A percentile compares a stretch with the other conserved stretches of the same genome.
Evolutionary conservation across 2,329 filamentous ascomycete species (phyloP).

Genomic region (Alternaria atra): DNA sequence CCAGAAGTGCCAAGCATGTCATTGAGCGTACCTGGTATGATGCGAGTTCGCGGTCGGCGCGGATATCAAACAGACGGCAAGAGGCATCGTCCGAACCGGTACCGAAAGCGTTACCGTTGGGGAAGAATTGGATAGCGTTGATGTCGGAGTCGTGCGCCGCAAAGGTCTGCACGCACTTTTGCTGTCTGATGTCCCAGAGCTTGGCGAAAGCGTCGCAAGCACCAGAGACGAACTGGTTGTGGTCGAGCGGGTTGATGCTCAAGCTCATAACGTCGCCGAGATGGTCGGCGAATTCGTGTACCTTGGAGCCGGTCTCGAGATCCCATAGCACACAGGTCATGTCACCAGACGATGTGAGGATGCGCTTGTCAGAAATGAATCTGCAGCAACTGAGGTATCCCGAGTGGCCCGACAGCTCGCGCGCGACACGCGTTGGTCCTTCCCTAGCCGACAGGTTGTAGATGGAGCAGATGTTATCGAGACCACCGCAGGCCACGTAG

Average conservation of each 20-base stretch:
- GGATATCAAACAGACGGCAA: conserved; percentile 96
- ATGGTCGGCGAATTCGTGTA: conserved; percentile 98
- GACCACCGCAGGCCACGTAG: conserved; percentile 96
- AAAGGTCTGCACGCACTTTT: conserved; percentile 98
- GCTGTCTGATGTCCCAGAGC: conserved; percentile 97
- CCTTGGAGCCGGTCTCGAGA: conserved; percentile 95
- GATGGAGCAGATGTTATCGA: conserved; percentile 99
- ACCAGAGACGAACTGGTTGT: conserved; percentile 99
- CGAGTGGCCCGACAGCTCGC: conserved; percentile 94
- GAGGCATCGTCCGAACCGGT: conserved; percentile 98
- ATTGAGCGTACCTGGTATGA: conserved; percentile 60
- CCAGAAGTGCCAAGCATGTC: neutral
- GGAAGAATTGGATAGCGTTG: conserved; percentile 99
- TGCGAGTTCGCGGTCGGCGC: conserved; percentile 83
- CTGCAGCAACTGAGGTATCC: conserved; percentile 98
- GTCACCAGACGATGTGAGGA: conserved; percentile 96
- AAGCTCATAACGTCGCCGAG: conserved; percentile 99
- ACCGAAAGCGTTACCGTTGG: conserved; percentile 97
- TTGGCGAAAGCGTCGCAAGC: conserved; percentile 99
- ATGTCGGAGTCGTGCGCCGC: conserved; percentile 98
- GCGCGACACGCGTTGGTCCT: conserved; percentile 94
- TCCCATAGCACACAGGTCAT: conserved; percentile 99
- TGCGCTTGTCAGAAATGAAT: conserved; percentile 98
- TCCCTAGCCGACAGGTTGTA: conserved; percentile 98
- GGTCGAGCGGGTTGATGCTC: conserved; percentile 98